These are phyloP conservation scores for Heliocybe sulcata DNA, from an alignment of 1,284 basidiomycete species.

Conservation along the genomic window DNA sequence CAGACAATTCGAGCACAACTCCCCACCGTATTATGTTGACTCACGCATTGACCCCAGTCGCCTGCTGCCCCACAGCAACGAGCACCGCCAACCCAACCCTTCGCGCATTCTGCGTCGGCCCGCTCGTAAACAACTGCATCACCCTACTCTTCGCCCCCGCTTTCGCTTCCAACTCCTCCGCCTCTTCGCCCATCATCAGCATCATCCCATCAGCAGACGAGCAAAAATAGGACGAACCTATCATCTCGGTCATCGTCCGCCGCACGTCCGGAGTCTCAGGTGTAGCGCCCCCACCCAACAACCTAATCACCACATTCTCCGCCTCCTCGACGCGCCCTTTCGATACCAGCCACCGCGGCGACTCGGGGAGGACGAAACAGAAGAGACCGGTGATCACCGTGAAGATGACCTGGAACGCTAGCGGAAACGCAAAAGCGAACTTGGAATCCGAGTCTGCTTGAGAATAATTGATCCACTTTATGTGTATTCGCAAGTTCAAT, in stretches of 20 bases:
- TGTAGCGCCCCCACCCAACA: not conserved
- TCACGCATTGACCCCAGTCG: not conserved
- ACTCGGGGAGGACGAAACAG: constrained; percentile 43
- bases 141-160: not conserved
- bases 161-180: not conserved
- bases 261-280: not conserved
- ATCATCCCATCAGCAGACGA: too few species aligned
- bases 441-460: not conserved
- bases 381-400: constrained; percentile 36
- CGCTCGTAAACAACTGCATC: not conserved
- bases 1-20: not conserved
- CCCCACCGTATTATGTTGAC: not conserved
- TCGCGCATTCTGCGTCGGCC: not conserved
- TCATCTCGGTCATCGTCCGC: not conserved
- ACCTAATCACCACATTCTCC: not conserved
- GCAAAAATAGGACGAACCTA: not conserved
- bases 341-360: constrained; percentile 63
- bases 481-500: not conserved
- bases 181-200: not conserved
- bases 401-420: constrained; percentile 51
- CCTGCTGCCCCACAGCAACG: constrained; percentile 1
- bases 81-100: not conserved
- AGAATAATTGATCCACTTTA: constrained; percentile 1
- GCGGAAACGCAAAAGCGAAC: constrained; percentile 29
- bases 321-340: constrained; percentile 60